Evolutionary conservation across 2,329 filamentous ascomycete genomes (phyloP), one percentile per base, ranked within the genome.

Genomic region (Beauveria varroae): DNA sequence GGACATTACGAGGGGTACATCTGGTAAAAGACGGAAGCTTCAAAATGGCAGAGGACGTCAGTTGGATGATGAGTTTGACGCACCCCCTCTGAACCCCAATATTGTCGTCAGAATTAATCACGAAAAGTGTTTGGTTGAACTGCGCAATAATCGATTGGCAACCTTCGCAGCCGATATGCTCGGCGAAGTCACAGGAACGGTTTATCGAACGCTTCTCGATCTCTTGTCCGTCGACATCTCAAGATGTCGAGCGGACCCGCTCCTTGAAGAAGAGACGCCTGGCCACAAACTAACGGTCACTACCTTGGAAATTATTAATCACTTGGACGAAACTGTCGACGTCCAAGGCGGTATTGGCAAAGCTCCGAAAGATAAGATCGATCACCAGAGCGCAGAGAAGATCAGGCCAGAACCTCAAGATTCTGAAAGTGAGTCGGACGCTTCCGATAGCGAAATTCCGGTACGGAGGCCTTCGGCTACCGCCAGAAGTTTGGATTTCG

Each of bases 51-150:
- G 67, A 57, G 63, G 66, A 69, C 43, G 70, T 69, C 57, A 67
- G 70, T 53, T 64, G 51, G 78, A 77, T 66, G 74, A 73, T 34
- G 67, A 71, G 62, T 71, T 74, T 37, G 71, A 77, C 22, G 77
- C 81, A 60, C 73, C 76, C 26, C 75, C 75, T 18, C 74, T 86
- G 47, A 82, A 86, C 66, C 82, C 85, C 55, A 83, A 89, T 62
- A 79, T 92, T 65, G 81, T 93, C 41, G 79, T 98, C 54, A 85
- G 88, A 30, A 79, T 97, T 60, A 97, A 96, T 70, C 88, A 91
- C 68, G 88, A 93, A 61, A 96, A 93, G 72, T 90, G 91, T 63
- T 79, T 88, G 7, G 90, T 97, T 10, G 86, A 90, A 55, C 79
- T 96, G 64, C 90, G 93, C 61, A 96, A 91, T 68, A 83, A 87